phyloP scores from a whole-genome alignment of 163 green algal genomes.

The Scenedesmus sp. region DNA sequence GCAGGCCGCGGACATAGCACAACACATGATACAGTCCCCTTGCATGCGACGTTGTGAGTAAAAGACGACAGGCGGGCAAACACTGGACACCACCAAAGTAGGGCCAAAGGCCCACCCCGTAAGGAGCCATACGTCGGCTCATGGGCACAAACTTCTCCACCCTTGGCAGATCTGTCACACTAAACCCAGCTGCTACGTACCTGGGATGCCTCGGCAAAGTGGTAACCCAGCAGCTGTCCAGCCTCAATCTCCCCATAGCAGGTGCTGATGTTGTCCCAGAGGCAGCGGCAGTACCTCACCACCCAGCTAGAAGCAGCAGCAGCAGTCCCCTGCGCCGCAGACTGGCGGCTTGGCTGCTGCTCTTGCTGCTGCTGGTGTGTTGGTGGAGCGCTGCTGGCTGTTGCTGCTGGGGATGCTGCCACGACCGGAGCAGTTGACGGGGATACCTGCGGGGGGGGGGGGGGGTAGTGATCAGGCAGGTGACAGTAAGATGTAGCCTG shows the following conservation, averaged over 20 bases:
- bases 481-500: too few relatives aligned
- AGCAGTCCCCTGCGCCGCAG: constrained; percentile 3
- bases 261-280: background rate
- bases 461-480: too few relatives aligned
- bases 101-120: too few relatives aligned
- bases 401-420: background rate
- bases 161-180: too few relatives aligned
- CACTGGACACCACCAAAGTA: too few relatives aligned
- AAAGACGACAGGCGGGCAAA: too few relatives aligned
- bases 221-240: constrained; percentile 31
- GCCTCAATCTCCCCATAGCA: constrained; percentile 29
- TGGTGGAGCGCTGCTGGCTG: background rate
- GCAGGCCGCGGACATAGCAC: too few relatives aligned
- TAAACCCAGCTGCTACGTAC: too few relatives aligned
- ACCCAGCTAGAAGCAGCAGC: background rate
- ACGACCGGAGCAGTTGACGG: background rate
- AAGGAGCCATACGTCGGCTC: too few relatives aligned
- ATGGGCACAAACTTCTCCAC: too few relatives aligned
- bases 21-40: too few relatives aligned
- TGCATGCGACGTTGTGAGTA: too few relatives aligned
- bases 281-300: constrained; percentile 18
- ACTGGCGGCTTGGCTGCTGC: constrained; percentile 1
- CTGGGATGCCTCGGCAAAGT: constrained; percentile 44
- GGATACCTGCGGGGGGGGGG: background rate
- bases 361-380: constrained; percentile 11